phyloP scores from a whole-genome alignment of 441 rosid species.

The Iberis amara region DNA sequence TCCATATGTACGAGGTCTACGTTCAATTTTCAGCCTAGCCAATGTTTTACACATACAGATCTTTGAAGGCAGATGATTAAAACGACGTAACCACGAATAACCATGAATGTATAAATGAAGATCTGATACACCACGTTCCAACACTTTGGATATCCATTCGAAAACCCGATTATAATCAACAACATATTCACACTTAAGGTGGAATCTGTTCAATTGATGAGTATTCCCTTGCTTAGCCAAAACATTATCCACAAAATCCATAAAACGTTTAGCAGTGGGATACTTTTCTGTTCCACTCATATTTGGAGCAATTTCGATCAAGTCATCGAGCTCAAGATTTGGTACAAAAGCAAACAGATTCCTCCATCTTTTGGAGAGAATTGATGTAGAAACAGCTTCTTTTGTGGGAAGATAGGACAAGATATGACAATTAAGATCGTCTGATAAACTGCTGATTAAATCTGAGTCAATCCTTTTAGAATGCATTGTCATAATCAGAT shows the following conservation, averaged over 20 bases:
- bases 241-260: slow-evolving; percentile 12
- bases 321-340: slow-evolving; percentile 7
- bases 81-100: neutral
- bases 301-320: neutral
- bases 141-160: neutral
- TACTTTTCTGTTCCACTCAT: neutral
- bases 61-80: neutral
- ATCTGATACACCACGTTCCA: slow-evolving; percentile 13
- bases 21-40: slow-evolving; percentile 1
- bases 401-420: slow-evolving; percentile 17
- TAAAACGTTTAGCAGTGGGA: neutral
- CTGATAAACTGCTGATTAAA: slow-evolving; percentile 4
- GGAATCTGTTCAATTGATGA: neutral
- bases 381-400: slow-evolving; percentile 11
- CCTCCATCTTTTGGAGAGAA: slow-evolving; percentile 9
- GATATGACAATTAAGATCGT: neutral
- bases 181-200: neutral
- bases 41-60: slow-evolving; percentile 14
- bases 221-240: slow-evolving; percentile 7
- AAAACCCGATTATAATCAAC: neutral
- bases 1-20: neutral
- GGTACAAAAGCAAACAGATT: neutral
- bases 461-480: neutral
- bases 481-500: neutral
- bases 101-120: neutral